Evolutionary conservation across 2,329 filamentous ascomycete genomes (phyloP), one percentile per base, ranked within the genome.

Genomic region (Colletotrichum sansevieriae): DNA sequence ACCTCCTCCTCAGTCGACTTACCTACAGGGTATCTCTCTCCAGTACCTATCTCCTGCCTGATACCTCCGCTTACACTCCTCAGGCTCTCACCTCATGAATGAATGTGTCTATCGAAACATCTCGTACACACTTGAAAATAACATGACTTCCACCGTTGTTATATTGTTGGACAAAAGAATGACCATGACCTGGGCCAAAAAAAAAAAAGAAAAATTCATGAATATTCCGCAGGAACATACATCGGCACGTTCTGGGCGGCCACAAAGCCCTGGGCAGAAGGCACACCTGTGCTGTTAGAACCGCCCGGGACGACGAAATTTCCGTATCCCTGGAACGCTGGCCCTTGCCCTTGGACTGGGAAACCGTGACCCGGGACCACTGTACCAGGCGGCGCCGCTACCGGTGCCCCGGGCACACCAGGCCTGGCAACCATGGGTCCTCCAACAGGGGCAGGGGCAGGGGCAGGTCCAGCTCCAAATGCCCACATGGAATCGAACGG

Each of bases 401-500:
- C 47, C 10, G 51, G 33, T 8, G 46, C 60, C 44, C 39, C 51
- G 7, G 55, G 55, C 10, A 22, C 39, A 54, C 10, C 29, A 20
- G 56, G 13, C 1, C 39, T 56, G 29, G 20, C 25, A 13, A 47
- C 22, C 9, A 46, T 44, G 41, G 65, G 10, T 1, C 59, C 55
- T 39, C 54, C 47, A 3, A 25, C n/a, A 12, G 33, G 20, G 39
- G n/a, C 58, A 18, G 63, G 57, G 25, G 25, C 25, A 25, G 25
- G 20, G 39, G 29, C 58, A 18, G 63, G 49, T 10, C 49, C 59
- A 22, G 57, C 35, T 15, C 71, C 52, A 66, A 72, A 73, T 12
- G 74, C 73, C 78, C 79, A 81, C 29, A 82, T 65, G 59, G 72
- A 75, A 47, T 81, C 78, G 57, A 82, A 79, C 47, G 80, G 76